Evolutionary conservation across 1,284 basidiomycete species (phyloP).

Genomic region (Salmacisia buchloeana): DNA sequence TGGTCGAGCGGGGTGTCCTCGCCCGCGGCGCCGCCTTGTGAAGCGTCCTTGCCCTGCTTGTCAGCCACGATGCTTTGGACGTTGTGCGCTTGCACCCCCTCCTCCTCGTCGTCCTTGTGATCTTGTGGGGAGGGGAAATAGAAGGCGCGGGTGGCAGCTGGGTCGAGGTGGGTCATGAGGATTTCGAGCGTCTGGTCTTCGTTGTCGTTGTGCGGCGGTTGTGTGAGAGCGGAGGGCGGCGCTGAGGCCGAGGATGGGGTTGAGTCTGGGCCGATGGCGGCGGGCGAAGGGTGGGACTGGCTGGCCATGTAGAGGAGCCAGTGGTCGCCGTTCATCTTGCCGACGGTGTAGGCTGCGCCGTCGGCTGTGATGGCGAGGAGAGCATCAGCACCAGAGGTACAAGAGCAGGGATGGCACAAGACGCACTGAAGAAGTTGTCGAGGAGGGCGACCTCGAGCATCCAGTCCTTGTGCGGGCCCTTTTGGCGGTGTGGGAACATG

Average conservation of each 20-base stretch:
- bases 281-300: slow-evolving; percentile 31
- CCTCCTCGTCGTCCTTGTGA: not conserved
- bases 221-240: slow-evolving; percentile 12
- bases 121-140: slow-evolving; percentile 56
- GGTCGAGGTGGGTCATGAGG: slow-evolving; percentile 89
- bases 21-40: slow-evolving; percentile 1
- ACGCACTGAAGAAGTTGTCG: slow-evolving; percentile 71
- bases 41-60: not conserved
- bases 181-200: slow-evolving; percentile 93
- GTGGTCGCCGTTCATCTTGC: slow-evolving; percentile 97
- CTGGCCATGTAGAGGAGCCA: slow-evolving; percentile 76
- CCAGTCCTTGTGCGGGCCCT: slow-evolving; percentile 92
- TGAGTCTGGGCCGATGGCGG: slow-evolving; percentile 18
- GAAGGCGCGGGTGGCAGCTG: slow-evolving; percentile 70
- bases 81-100: not conserved
- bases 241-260: slow-evolving; percentile 22
- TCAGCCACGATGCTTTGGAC: too few species aligned
- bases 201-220: not conserved
- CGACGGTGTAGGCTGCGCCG: slow-evolving; percentile 91
- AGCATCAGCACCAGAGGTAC: not conserved
- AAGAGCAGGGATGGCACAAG: not conserved
- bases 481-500: slow-evolving; percentile 97
- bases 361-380: slow-evolving; percentile 31
- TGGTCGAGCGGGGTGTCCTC: not conserved
- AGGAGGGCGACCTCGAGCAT: slow-evolving; percentile 84